Conservation (phyloP, 129 eudicot genomes). For the Heracleum sosnowskyi region DNA sequence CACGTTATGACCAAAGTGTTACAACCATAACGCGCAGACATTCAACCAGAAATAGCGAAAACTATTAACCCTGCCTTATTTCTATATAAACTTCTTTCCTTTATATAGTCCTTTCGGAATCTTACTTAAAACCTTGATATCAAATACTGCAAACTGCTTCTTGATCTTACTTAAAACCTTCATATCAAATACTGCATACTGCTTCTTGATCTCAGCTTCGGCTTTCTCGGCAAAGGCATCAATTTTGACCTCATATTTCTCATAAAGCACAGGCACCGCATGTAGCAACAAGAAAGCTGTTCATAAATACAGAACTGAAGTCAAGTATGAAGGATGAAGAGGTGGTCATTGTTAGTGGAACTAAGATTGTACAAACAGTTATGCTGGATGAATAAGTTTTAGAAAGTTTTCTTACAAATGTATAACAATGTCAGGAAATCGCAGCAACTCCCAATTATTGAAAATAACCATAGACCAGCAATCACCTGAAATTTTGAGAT, state of each 20-base stretch:
- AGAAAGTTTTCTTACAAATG: conserved; percentile 40
- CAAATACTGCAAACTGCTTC: conserved; percentile 73
- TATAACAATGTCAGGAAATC: conserved; percentile 65
- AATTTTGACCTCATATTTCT: conserved; percentile 69
- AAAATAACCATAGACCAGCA: conserved; percentile 76
- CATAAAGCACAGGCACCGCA: conserved; percentile 73
- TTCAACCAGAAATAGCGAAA: not conserved
- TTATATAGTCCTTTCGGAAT: conserved; percentile 63
- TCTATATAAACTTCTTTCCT: conserved; percentile 35
- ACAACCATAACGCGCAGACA: not conserved
- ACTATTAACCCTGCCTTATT: conserved; percentile 1
- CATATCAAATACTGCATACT: conserved; percentile 56
- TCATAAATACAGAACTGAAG: not conserved
- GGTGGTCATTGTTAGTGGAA: not conserved
- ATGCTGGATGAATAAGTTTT: not conserved
- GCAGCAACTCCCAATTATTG: conserved; percentile 56
- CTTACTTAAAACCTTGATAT: conserved; percentile 73
- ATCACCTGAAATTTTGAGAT: conserved; percentile 36
- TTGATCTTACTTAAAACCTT: conserved; percentile 82
- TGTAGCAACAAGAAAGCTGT: conserved; percentile 67
- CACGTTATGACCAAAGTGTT: not conserved
- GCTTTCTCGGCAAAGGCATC: conserved; percentile 82
- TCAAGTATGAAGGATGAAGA: not conserved
- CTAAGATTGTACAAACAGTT: not conserved
- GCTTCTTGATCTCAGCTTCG: conserved; percentile 66